These are phyloP conservation scores for Triangularia verruculosa DNA, from an alignment of 2,329 filamentous ascomycete genomes.

Conservation along the genomic window DNA sequence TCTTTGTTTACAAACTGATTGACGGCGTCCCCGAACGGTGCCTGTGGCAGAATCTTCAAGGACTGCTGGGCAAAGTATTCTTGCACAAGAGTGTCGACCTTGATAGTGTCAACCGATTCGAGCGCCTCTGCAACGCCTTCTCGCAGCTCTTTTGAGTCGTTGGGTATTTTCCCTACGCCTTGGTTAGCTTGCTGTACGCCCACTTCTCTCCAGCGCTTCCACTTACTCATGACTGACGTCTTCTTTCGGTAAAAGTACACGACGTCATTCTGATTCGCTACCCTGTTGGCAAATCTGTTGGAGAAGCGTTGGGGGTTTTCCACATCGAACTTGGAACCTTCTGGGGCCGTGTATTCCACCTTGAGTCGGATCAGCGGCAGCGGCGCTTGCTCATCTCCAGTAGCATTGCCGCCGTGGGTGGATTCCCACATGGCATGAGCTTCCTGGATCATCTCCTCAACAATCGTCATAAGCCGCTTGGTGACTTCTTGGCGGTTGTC, in stretches of 20 bases:
- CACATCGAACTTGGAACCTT: conserved; percentile 81
- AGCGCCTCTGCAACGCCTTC: conserved; percentile 62
- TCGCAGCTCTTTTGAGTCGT: conserved; percentile 56
- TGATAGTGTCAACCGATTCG: conserved; percentile 68
- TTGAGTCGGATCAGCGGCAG: conserved; percentile 83
- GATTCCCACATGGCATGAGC: conserved; percentile 78
- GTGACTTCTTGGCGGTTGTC: conserved; percentile 83
- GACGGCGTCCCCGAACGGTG: conserved; percentile 88
- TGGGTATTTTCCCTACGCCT: conserved; percentile 34
- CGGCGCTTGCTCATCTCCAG: conserved; percentile 61
- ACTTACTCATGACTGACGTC: conserved; percentile 49
- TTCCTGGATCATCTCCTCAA: conserved; percentile 83
- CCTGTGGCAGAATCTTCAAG: conserved; percentile 88
- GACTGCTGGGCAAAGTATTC: conserved; percentile 86
- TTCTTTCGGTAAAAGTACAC: conserved; percentile 93
- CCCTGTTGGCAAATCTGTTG: conserved; percentile 82
- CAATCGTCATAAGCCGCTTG: conserved; percentile 68
- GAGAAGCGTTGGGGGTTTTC: conserved; percentile 97
- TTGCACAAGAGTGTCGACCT: conserved; percentile 82
- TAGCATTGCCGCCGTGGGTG: conserved; percentile 64
- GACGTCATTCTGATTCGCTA: conserved; percentile 92
- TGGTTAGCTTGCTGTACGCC: conserved; percentile 11
- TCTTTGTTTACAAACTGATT: conserved; percentile 92
- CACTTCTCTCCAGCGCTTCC: background rate
- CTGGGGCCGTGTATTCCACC: conserved; percentile 83